Evolutionary conservation across 805 yeast genomes (phyloP), one percentile per base, ranked within the genome.

Genomic region (Phaffomyces opuntiae): DNA sequence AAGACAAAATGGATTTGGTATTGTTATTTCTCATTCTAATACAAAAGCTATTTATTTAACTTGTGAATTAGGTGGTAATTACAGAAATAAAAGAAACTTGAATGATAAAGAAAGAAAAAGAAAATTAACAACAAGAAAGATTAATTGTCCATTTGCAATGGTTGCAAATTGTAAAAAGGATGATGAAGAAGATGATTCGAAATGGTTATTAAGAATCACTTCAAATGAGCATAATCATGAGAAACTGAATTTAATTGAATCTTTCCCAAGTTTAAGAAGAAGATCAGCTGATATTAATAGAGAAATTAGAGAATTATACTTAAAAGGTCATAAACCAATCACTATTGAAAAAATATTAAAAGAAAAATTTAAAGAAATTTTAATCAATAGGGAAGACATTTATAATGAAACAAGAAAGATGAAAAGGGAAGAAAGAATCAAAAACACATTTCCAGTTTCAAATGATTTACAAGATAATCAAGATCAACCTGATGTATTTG

Each of bases 321-420:
- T 54, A 35, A 54, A 59, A 42, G 63, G 63, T 26, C 51, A 58
- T 44, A 59, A 59, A 43, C 63, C 63, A 14, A 39, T 57, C 19
- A 53, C 52, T 16, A 59, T 59, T 47, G 63, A 59, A 40, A 59
- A 51, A 40, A 25, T 54, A 9, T 39, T 59, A 37, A 59, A 59
- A 44, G 49, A 50, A 12, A 54, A 44, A 36, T 59, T 58, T 44
- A 53, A 54, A 47, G 55, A 49, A 33, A 59, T 59, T 19, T 33
- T 55, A 38, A 59, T 59, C 50, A 59, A 59, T 42, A 55, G 63
- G 46, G 63, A 59, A 44, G 63, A 59, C 33, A 59, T 59, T 36
- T 59, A 59, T 43, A 59, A 59, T 45, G 63, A 59, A 49, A 59
- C 63, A 1, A 56, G 63, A 58, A 59, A 59, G 53, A 59, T 59